phyloP scores from a whole-genome alignment of 352 stramenopile species.

The Phytophthora pinifolia region DNA sequence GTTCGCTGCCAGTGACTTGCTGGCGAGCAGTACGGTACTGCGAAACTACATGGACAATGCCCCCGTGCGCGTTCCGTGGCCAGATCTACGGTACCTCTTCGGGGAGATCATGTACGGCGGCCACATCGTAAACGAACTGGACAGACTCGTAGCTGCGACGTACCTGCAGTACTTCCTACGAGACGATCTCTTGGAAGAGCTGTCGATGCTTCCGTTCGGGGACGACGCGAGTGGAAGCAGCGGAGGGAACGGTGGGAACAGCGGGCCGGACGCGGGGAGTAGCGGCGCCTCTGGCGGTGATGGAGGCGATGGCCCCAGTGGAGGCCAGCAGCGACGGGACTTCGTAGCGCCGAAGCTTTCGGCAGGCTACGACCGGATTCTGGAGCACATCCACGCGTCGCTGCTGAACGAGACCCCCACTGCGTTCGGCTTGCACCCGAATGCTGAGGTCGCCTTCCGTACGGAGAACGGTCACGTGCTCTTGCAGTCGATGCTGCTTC shows the following conservation, averaged over 20 bases:
- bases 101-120: constrained; percentile 91
- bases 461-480: constrained; percentile 82
- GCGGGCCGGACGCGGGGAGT: constrained; percentile 29
- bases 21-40: constrained; percentile 81
- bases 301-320: constrained; percentile 21
- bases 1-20: constrained; percentile 86
- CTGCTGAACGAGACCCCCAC: constrained; percentile 83
- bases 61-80: constrained; percentile 86
- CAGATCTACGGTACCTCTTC: constrained; percentile 88
- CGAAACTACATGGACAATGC: constrained; percentile 94
- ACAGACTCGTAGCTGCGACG: constrained; percentile 75
- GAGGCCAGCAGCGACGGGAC: constrained; percentile 42
- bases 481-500: constrained; percentile 75
- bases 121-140: constrained; percentile 85
- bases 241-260: constrained; percentile 17
- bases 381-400: constrained; percentile 89
- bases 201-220: constrained; percentile 86
- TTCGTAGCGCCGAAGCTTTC: constrained; percentile 77
- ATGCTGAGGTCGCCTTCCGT: constrained; percentile 92
- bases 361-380: constrained; percentile 71
- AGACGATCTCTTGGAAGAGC: constrained; percentile 90
- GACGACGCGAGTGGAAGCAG: constrained; percentile 48
- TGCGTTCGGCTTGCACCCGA: constrained; percentile 92
- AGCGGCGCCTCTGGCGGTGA: constrained; percentile 17
- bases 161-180: constrained; percentile 89